A percentile compares a stretch with the other conserved stretches of the same genome.
Conservation (phyloP, 2,329 filamentous ascomycete genomes). For the Simplicillium aogashimaense region DNA sequence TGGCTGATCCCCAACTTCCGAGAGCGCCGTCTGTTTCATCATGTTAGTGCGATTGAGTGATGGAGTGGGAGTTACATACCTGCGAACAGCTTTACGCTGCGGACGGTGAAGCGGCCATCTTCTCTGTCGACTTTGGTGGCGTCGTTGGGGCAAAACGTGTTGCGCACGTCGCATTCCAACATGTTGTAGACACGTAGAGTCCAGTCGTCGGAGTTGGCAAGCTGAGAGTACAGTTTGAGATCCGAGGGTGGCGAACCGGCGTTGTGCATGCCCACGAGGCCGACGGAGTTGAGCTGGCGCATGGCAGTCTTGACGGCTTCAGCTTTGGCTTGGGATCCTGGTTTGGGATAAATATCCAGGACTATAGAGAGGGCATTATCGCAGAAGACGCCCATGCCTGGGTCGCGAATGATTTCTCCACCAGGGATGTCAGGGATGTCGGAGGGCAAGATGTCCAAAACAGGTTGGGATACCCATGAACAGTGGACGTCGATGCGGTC, state of each 20-base stretch:
- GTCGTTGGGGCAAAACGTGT: conserved; percentile 50
- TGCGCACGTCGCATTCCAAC: conserved; percentile 55
- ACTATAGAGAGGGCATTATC: conserved; percentile 63
- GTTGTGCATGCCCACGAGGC: conserved; percentile 60
- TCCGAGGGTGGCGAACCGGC: conserved; percentile 50
- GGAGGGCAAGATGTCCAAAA: conserved; percentile 48
- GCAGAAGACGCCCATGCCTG: conserved; percentile 60
- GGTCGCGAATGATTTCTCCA: conserved; percentile 51
- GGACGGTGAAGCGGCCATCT: conserved; percentile 43
- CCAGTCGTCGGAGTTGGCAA: conserved; percentile 41
- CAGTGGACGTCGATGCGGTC: conserved; percentile 63
- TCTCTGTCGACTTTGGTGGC: conserved; percentile 31
- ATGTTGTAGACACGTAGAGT: conserved; percentile 58
- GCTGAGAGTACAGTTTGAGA: conserved; percentile 40
- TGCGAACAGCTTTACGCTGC: conserved; percentile 60
- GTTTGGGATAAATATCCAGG: conserved; percentile 45
- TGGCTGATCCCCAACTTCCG: conserved; percentile 61
- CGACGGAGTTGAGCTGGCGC: conserved; percentile 50
- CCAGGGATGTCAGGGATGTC: conserved; percentile 46
- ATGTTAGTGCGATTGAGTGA: background rate
- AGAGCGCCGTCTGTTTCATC: conserved; percentile 49
- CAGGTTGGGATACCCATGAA: conserved; percentile 56
- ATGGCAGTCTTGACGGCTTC: conserved; percentile 50
- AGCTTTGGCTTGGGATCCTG: conserved; percentile 39
- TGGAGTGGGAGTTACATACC: too few species aligned